Percentiles rank a stretch among this genome's conserved stretches.
These are phyloP conservation scores for Wallacemonas sp. DNA, from an alignment of 208 protist species.

Conservation along the genomic window DNA sequence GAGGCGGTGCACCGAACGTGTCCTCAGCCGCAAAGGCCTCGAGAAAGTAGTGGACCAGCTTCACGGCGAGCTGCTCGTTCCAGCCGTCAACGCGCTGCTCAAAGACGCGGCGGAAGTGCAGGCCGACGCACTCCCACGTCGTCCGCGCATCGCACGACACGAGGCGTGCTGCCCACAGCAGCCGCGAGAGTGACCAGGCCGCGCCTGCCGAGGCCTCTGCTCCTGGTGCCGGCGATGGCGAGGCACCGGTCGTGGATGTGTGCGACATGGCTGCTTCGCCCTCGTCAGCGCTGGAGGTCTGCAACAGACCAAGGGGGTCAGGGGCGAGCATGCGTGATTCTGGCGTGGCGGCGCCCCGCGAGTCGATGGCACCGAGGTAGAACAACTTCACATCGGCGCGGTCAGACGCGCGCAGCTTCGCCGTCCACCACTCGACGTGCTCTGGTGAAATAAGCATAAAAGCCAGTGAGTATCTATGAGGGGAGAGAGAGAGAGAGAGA, in stretches of 20 bases:
- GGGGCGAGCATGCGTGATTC: too few species aligned
- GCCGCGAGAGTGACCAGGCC: conserved; percentile 19
- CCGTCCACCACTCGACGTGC: conserved; percentile 38
- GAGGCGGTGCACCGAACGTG: not conserved
- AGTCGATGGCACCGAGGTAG: conserved; percentile 31
- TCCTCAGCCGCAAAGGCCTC: conserved; percentile 9
- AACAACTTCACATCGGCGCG: conserved; percentile 53
- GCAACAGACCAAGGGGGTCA: too few species aligned
- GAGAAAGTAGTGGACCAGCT: conserved; percentile 55
- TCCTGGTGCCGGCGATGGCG: not conserved
- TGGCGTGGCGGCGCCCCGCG: not conserved
- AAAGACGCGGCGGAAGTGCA: conserved; percentile 36
- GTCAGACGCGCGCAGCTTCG: conserved; percentile 48
- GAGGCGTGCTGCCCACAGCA: conserved; percentile 52
- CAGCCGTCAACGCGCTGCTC: conserved; percentile 46
- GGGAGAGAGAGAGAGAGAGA: too few species aligned
- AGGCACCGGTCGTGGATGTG: not conserved
- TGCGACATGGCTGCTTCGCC: too few species aligned
- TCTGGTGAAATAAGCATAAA: conserved; percentile 20
- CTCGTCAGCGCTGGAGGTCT: too few species aligned
- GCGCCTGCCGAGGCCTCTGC: not conserved
- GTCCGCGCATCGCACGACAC: conserved; percentile 68
- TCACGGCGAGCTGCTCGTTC: conserved; percentile 88
- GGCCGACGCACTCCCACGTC: conserved; percentile 70
- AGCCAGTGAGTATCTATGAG: too few species aligned